Evolutionary conservation across 2,329 filamentous ascomycete genomes (phyloP), one percentile per base, ranked within the genome.

Genomic region (Colletotrichum sp.): DNA sequence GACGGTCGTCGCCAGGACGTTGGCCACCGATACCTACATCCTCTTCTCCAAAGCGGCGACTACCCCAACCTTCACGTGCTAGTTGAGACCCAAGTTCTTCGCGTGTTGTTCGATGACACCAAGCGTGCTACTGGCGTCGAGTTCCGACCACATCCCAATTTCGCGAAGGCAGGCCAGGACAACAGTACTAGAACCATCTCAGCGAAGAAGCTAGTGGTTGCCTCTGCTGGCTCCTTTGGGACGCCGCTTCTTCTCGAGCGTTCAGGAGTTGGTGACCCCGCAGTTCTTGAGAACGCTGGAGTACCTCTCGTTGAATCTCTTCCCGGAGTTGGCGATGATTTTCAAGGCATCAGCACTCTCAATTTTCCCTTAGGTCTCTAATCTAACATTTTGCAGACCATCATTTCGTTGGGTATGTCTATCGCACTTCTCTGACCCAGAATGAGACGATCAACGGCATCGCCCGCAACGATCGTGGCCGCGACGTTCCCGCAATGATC

Each of bases 381-480:
- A 9, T 0, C n/a, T 61, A 0, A 61, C 29, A 34, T 9, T 34
- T 33, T 18, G 2, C 21, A 72, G 69, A 72, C 43, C 69, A 72
- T n/a, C 69, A 72, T n/a, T 72, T 92, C 2, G 74, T 89, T 1
- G 77, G 89, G 0, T 90, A 88, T 71, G 83, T 88, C 0, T 92
- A 91, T 79, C 79, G 76, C 58, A 81, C 81, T 0, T 75, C 61
- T 16, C 79, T 89, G 0, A 78, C 79, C 0, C 81, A 84, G 1
- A 79, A 83, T 15, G 86, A 90, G 74, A 90, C 89, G 1, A 74
- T 80, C 5, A 89, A 92, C 72, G 84, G 82, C 1, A 83, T 92
- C 9, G 80, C 83, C 29, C 87, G 87, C 15, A 85, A 90, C 68
- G 82, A 87, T 15, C 80, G 88, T 5, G 69, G 57, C 1, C 57